Evolutionary conservation across 1,284 basidiomycete species (phyloP).

Genomic region (Neotropicomus parvogracilis): DNA sequence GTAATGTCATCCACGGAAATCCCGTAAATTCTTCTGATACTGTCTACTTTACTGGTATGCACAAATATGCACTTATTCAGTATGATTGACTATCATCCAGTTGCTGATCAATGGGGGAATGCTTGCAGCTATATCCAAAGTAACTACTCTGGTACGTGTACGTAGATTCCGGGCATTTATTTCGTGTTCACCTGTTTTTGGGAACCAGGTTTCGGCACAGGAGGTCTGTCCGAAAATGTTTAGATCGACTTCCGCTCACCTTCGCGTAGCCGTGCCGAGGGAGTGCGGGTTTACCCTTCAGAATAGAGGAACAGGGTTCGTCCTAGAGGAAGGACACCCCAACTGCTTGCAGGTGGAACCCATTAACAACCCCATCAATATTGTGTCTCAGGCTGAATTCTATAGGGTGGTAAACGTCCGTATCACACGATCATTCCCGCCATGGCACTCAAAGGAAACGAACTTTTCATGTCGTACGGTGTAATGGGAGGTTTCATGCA

Average conservation of each 20-base stretch:
- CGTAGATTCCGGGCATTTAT: neutral
- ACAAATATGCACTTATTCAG: neutral
- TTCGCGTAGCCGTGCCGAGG: slow-evolving; percentile 69
- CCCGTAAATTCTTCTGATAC: slow-evolving; percentile 86
- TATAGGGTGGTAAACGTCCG: slow-evolving; percentile 78
- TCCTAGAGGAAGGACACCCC: slow-evolving; percentile 75
- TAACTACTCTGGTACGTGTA: slow-evolving; percentile 73
- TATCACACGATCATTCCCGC: slow-evolving; percentile 97
- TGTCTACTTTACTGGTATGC: slow-evolving; percentile 82
- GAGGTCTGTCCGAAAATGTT: slow-evolving; percentile 41
- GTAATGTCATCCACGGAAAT: slow-evolving; percentile 69
- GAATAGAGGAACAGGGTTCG: slow-evolving; percentile 87
- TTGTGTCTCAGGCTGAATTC: neutral
- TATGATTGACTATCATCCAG: slow-evolving; percentile 34
- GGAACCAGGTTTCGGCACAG: slow-evolving; percentile 68
- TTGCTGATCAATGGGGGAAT: slow-evolving; percentile 87
- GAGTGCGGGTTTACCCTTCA: slow-evolving; percentile 96
- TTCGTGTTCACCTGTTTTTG: slow-evolving; percentile 1
- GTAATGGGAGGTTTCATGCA: slow-evolving; percentile 98
- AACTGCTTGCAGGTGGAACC: slow-evolving; percentile 69
- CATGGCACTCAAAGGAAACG: slow-evolving; percentile 77
- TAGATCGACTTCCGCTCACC: slow-evolving; percentile 6
- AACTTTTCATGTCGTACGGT: slow-evolving; percentile 85
- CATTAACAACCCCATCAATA: neutral
- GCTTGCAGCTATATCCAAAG: slow-evolving; percentile 94